Base-by-base conservation (phyloP, 1,284 basidiomycete genomes). In the Cryptococcus jaspeensis region DNA sequence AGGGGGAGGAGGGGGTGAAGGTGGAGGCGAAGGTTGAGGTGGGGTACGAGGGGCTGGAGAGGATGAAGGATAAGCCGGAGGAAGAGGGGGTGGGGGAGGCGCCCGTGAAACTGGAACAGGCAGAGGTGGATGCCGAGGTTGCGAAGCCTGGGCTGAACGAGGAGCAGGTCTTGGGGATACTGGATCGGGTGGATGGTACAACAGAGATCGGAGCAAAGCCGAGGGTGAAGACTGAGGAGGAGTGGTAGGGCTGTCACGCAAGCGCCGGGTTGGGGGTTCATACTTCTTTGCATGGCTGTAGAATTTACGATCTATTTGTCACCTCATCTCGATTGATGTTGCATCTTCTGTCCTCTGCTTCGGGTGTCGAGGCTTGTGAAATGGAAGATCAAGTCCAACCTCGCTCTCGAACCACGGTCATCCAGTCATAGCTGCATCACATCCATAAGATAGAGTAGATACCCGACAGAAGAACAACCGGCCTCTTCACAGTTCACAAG, bases 151-250 rank as follows among this genome's bases (percentile, higher is more conserved):
- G 63, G 18, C 48, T 59, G 54, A 52, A 38, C 18, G 40, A 49
- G 16, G 60, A 66, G 11, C 50, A 55, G 9, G 65, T 67, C 12
- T 48, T 67, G 50, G 65, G 60, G 22, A 48, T 67, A 2, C 39
- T 67, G 23, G 63, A 67, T 54, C 42, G 55, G 49, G 65, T 67
- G 2, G 65, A 67, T 47, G 65, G 65, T 8, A 55, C 54, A 5
- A 46, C 38, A 25, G 63, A 59, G 16, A 62, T 62, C 20, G 60
- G 56, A 28, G 56, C 54, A 1, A 28, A 59, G 25, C 41, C 39
- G 2, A 2, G 16, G 20, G 23, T 46, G 20, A 50, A 50, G 48
- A 50, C n/a, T n/a, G 48, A 50, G 20, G 48, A 37, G 41, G 41
- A 43, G 13, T 43, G 41, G 41, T 43, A 43, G 20, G 28, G 28